Evolutionary conservation across 805 yeast genomes (phyloP).

Genomic region (Suhomyces tanzawaensis): DNA sequence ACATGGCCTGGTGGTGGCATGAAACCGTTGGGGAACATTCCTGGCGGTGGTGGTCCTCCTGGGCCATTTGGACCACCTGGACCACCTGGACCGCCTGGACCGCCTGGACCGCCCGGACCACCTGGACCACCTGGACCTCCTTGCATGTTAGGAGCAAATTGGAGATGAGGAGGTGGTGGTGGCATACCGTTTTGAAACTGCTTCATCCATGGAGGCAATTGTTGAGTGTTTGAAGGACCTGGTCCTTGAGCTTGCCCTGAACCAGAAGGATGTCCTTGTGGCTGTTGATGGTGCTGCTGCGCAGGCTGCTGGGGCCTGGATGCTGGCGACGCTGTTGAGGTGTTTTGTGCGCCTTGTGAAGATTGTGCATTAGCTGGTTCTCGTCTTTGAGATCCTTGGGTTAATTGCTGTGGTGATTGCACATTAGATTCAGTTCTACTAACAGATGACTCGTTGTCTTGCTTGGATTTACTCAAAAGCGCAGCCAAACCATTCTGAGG

Average conservation of each 20-base stretch:
- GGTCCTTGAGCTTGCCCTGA: slow-evolving; percentile 1
- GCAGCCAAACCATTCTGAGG: neutral
- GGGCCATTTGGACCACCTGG: slow-evolving; percentile 3
- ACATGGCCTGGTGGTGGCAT: slow-evolving; percentile 16
- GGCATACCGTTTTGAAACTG: slow-evolving; percentile 12
- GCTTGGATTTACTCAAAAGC: neutral
- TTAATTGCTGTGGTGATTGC: no score
- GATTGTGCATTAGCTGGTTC: no score
- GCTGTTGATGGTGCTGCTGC: slow-evolving; percentile 12
- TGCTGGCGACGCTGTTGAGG: no score
- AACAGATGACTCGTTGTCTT: no score
- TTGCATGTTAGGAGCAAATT: slow-evolving; percentile 9
- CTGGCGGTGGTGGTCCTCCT: slow-evolving; percentile 22
- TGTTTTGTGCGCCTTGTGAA: no score
- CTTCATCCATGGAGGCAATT: slow-evolving; percentile 28
- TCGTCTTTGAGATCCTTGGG: no score
- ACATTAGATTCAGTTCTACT: no score
- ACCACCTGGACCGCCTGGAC: slow-evolving; percentile 2
- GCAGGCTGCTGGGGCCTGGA: no score
- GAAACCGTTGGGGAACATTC: slow-evolving; percentile 35
- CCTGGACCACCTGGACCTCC: slow-evolving; percentile 9
- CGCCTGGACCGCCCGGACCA: slow-evolving; percentile 4
- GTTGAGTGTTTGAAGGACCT: slow-evolving; percentile 7
- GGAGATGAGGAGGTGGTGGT: slow-evolving; percentile 17
- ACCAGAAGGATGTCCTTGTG: slow-evolving; percentile 9